Evolutionary conservation across 192 early-diverging fungal species (phyloP).

Genomic region (Coemansia sp.): DNA sequence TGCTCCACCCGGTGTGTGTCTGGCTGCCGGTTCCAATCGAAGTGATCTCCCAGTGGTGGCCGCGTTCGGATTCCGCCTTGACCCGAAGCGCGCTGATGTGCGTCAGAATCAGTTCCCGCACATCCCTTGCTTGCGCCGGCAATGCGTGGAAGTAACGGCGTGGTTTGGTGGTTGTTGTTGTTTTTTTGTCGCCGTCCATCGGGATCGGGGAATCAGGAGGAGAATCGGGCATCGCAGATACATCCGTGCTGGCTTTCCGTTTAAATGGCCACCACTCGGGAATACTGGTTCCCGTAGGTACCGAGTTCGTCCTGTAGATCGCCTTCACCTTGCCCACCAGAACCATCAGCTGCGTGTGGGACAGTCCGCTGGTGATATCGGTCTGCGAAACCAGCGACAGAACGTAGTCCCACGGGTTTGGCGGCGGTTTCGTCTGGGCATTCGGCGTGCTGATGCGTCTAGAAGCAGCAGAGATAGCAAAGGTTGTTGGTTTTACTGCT

Average conservation of each 20-base stretch:
- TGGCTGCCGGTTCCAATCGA: background rate
- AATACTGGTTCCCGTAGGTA: too few species aligned
- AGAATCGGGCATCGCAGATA: too few species aligned
- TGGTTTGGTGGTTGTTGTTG: background rate
- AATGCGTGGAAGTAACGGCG: slow-evolving; percentile 6
- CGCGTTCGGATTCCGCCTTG: slow-evolving; percentile 17
- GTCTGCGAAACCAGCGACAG: background rate
- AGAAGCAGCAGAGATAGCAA: too few species aligned
- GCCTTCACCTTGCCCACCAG: background rate
- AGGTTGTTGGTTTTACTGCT: too few species aligned
- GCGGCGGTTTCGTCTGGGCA: background rate
- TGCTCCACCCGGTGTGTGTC: background rate
- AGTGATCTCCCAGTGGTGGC: slow-evolving; percentile 6
- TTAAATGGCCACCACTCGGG: too few species aligned
- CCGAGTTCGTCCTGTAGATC: too few species aligned
- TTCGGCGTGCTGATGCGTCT: too few species aligned
- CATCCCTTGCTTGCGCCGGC: background rate
- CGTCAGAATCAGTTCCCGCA: slow-evolving; percentile 14
- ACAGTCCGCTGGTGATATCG: background rate
- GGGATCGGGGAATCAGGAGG: too few species aligned
- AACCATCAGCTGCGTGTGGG: background rate
- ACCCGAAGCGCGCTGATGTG: slow-evolving; percentile 19
- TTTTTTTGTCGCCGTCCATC: too few species aligned
- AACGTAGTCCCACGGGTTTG: slow-evolving; percentile 2
- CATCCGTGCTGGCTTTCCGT: too few species aligned